Evolutionary conservation across 306 rosid genomes (phyloP).

Genomic region (Astragalus membranaceus): DNA sequence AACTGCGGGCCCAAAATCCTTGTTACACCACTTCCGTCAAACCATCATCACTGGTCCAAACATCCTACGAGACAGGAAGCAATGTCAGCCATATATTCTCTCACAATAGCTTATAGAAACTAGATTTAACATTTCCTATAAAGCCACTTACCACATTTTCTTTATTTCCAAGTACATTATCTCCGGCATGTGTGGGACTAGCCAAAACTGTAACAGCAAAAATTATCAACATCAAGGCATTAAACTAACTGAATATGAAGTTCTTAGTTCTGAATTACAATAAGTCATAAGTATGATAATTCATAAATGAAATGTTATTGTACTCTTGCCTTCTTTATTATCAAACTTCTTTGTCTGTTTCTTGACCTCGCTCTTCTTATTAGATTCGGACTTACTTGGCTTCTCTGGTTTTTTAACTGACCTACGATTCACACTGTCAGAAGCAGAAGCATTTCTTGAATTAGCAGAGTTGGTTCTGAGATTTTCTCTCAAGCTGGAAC

Average conservation of each 20-base stretch:
- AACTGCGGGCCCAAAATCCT: slow-evolving; percentile 10
- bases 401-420: slow-evolving; percentile 48
- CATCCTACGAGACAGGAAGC: slow-evolving; percentile 32
- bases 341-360: slow-evolving; percentile 42
- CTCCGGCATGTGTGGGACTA: slow-evolving; percentile 34
- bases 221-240: not conserved
- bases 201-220: slow-evolving; percentile 23
- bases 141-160: slow-evolving; percentile 56
- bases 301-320: not conserved
- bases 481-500: slow-evolving; percentile 32
- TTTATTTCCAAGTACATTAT: slow-evolving; percentile 42
- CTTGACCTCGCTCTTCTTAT: slow-evolving; percentile 37
- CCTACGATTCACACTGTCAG: slow-evolving; percentile 27
- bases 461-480: slow-evolving; percentile 33
- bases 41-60: slow-evolving; percentile 28
- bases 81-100: not conserved
- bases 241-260: not conserved
- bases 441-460: slow-evolving; percentile 29
- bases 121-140: not conserved
- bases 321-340: slow-evolving; percentile 35
- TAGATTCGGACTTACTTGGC: slow-evolving; percentile 43
- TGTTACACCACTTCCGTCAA: slow-evolving; percentile 31
- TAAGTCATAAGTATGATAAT: not conserved
- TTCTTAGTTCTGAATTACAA: not conserved
- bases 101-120: not conserved